Base-by-base conservation (phyloP, 2,329 filamentous ascomycete genomes). In the Aspergillus sp. region DNA sequence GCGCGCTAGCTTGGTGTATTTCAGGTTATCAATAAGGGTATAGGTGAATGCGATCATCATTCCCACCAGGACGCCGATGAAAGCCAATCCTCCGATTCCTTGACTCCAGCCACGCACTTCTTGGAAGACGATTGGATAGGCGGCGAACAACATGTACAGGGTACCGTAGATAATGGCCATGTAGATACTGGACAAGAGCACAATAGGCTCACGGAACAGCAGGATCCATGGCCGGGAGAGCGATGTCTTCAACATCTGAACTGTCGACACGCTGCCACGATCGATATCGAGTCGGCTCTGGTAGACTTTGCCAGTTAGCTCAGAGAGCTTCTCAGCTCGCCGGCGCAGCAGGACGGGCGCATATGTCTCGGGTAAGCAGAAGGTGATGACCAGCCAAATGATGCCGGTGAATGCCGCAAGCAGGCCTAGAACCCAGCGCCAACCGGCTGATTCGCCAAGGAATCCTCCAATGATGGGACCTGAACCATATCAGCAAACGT, bases 361-460 rank as follows among this genome's bases (percentile, higher is more conserved):
- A 50, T 76, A 78, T 1, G 63, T 65, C 41, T 65, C 61, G 2
- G 61, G 62, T 4, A 65, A 45, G 10, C 60, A 43, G 9, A 61
- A 48, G 19, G 54, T 47, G 6, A 59, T 49, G 6, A 38, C 5
- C 12, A 45, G 7, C 30, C 30, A 35, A 3, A 38, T 35, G 10
- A 38, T 7, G 5, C 43, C 43, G 4, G 79, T 81, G 61, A 86
- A 83, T 46, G 80, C 78, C 33, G 79, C 75, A 55, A 81, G 75
- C 42, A 85, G 65, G 1, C 80, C 81, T 59, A 79, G 71, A 9
- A 86, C 78, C 84, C 84, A 86, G 55, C 82, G 72, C 84, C 84
- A 86, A 7, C 82, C 83, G 15, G 76, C 76, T 2, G 73, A 71
- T 54, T 81, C 72, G 5, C 79, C 79, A 1, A 86, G 69, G 61